Conservation (phyloP, 768 basidiomycete species). For the Rhodocollybia butyracea region DNA sequence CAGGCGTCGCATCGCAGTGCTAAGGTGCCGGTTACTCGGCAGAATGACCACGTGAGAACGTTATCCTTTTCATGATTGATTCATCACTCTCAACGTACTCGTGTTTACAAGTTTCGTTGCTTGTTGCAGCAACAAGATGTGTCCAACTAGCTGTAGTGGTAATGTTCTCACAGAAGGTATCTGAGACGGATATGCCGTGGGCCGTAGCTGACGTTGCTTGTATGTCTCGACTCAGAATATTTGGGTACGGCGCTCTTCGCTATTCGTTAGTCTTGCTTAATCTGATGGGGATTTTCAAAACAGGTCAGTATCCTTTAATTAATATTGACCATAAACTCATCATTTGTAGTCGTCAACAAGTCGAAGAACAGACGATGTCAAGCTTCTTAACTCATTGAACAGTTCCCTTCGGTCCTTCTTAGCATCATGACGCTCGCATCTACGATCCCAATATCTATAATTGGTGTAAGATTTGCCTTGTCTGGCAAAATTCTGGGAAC, state of each 20-base stretch:
- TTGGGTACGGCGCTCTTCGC: not conserved
- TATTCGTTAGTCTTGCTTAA: slow-evolving; percentile 57
- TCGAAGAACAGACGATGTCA: slow-evolving; percentile 71
- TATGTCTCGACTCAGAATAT: too few species aligned
- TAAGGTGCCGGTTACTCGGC: too few species aligned
- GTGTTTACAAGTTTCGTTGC: slow-evolving; percentile 63
- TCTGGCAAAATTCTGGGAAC: slow-evolving; percentile 75
- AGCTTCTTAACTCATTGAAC: not conserved
- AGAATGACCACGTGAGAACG: too few species aligned
- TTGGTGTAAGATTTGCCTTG: slow-evolving; percentile 78
- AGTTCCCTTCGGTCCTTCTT: slow-evolving; percentile 66
- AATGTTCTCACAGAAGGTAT: slow-evolving; percentile 65
- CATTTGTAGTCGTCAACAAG: slow-evolving; percentile 79
- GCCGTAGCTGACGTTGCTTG: slow-evolving; percentile 70
- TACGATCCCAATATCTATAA: slow-evolving; percentile 74
- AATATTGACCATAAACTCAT: too few species aligned
- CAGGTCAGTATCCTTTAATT: slow-evolving; percentile 55
- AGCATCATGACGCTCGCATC: slow-evolving; percentile 75
- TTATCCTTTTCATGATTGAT: too few species aligned
- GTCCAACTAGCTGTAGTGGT: slow-evolving; percentile 78
- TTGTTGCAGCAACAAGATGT: slow-evolving; percentile 72
- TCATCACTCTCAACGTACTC: slow-evolving; percentile 77
- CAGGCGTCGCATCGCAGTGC: too few species aligned
- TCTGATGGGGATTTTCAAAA: slow-evolving; percentile 73
- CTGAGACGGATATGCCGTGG: slow-evolving; percentile 72